Conservation (phyloP, 352 stramenopile genomes). For the Phytophthora cactorum region DNA sequence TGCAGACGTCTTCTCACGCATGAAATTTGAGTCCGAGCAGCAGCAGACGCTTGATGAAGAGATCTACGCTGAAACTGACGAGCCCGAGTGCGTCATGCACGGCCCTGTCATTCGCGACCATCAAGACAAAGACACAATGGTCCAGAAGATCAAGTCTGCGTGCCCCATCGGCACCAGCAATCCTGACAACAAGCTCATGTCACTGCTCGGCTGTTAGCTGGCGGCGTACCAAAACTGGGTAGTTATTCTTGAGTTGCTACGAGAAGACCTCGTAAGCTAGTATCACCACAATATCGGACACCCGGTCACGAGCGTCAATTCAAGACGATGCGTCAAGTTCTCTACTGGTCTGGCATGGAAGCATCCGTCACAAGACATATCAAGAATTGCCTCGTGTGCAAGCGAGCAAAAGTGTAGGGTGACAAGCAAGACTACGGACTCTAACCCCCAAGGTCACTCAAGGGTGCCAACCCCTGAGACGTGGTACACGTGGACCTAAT, state of each 20-base stretch:
- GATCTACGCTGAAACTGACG: neutral
- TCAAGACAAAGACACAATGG: neutral
- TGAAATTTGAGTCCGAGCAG: constrained; percentile 15
- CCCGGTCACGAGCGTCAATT: neutral
- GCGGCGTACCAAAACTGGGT: neutral
- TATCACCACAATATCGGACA: neutral
- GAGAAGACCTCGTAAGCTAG: neutral
- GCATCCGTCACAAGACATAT: neutral
- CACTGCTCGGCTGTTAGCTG: neutral
- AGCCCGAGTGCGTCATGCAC: neutral
- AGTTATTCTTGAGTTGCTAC: neutral
- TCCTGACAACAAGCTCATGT: neutral
- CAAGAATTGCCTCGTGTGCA: constrained; percentile 5
- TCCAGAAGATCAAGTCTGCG: constrained; percentile 1
- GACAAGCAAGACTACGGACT: constrained; percentile 2
- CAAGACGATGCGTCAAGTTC: neutral
- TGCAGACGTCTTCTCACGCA: neutral
- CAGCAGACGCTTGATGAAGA: neutral
- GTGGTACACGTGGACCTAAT: neutral
- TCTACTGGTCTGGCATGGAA: constrained; percentile 4
- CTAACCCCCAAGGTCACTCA: neutral
- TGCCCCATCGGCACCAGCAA: neutral
- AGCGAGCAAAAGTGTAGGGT: neutral
- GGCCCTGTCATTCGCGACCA: neutral
- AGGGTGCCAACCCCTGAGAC: neutral